A percentile compares a stretch with the other conserved stretches of the same genome.
Evolutionary conservation across 768 basidiomycete genomes (phyloP).

Genomic region (Pisolithus marmoratus): DNA sequence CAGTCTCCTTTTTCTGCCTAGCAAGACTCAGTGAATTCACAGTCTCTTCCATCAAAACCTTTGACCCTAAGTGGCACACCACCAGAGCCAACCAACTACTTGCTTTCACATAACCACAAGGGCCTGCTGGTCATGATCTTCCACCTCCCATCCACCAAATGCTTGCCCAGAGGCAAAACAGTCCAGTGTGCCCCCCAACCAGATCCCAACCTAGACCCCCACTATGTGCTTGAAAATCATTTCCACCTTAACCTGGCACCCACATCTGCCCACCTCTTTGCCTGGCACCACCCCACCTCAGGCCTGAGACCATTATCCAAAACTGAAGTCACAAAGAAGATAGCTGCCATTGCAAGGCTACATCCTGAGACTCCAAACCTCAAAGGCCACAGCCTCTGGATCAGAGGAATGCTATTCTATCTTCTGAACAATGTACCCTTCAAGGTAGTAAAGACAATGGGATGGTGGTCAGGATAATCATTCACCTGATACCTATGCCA

Average conservation of each 20-base stretch:
- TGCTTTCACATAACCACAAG: background rate
- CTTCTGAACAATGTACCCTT: slow-evolving; percentile 20
- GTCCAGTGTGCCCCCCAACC: background rate
- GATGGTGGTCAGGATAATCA: slow-evolving; percentile 5
- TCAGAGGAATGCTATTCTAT: background rate
- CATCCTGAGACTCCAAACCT: background rate
- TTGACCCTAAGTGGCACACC: background rate
- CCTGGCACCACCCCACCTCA: no score
- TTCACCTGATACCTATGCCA: no score
- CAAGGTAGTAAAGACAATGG: slow-evolving; percentile 28
- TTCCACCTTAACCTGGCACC: background rate
- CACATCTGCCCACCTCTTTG: no score
- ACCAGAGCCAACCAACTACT: background rate
- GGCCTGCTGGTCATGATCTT: background rate
- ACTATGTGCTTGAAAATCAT: background rate
- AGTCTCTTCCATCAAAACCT: background rate
- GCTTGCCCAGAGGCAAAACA: background rate
- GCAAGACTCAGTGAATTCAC: slow-evolving; percentile 27
- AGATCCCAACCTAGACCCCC: background rate
- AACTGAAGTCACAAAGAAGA: background rate
- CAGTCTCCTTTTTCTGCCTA: slow-evolving; percentile 31
- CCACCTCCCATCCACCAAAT: background rate
- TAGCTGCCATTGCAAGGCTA: background rate
- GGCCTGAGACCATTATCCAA: no score
- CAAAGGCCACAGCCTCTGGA: background rate